phyloP scores from a whole-genome alignment of 2,329 filamentous ascomycete genomes.

The Phialemonium atrogriseum region DNA sequence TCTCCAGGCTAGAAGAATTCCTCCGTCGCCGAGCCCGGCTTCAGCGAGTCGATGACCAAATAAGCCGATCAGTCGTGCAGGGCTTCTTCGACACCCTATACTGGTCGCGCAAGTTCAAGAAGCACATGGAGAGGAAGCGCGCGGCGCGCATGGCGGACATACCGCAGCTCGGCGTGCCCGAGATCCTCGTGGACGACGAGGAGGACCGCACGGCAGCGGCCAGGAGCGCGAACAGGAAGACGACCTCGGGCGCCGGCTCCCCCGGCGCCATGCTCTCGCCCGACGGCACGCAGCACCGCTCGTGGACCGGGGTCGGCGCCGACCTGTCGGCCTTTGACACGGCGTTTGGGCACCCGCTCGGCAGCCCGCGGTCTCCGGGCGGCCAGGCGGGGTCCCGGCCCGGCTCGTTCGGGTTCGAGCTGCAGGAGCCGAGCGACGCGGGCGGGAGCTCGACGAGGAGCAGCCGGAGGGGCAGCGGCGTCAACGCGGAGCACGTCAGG shows the following conservation, averaged over 20 bases:
- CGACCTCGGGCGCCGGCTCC: constrained; percentile 31
- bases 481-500: constrained; percentile 1
- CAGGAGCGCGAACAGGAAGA: constrained; percentile 46
- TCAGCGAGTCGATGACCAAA: constrained; percentile 90
- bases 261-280: neutral
- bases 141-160: constrained; percentile 68
- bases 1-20: constrained; percentile 76
- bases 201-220: constrained; percentile 45
- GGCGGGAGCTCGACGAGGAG: constrained; percentile 1
- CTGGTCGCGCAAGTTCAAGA: constrained; percentile 77
- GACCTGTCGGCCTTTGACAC: constrained; percentile 2
- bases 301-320: constrained; percentile 1
- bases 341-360: neutral
- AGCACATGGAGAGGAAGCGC: constrained; percentile 62
- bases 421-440: neutral
- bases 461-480: constrained; percentile 1
- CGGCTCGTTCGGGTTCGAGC: constrained; percentile 1
- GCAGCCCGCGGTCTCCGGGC: neutral
- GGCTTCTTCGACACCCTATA: constrained; percentile 94
- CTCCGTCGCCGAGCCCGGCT: constrained; percentile 80
- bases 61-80: constrained; percentile 79
- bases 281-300: constrained; percentile 1
- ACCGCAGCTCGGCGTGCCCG: constrained; percentile 75
- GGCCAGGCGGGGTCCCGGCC: neutral
- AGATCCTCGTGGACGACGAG: constrained; percentile 83